Percentiles rank a stretch among this genome's conserved stretches.
phyloP scores from a whole-genome alignment of 1,284 basidiomycete genomes.

The Irpex sp. region DNA sequence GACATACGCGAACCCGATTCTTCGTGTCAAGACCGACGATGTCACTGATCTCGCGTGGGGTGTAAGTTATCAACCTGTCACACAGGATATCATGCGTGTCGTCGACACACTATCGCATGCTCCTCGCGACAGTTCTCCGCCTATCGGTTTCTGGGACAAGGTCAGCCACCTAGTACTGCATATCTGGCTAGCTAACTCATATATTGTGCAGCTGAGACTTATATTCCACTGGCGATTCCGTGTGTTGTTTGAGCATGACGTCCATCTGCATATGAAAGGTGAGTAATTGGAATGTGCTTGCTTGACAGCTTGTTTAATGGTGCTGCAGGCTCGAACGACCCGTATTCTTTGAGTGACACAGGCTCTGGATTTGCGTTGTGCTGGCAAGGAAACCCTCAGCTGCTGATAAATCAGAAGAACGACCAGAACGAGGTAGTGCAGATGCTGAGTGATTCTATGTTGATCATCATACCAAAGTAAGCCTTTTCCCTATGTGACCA shows the following conservation, averaged over 20 bases:
- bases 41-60: constrained; percentile 87
- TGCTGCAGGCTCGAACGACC: constrained; percentile 75
- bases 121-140: constrained; percentile 82
- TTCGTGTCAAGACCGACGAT: constrained; percentile 61
- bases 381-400: constrained; percentile 75
- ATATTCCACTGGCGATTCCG: constrained; percentile 82
- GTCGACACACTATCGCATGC: constrained; percentile 80
- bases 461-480: constrained; percentile 81
- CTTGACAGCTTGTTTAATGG: constrained; percentile 11
- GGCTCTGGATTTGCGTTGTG: constrained; percentile 90
- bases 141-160: constrained; percentile 94
- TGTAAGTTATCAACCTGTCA: constrained; percentile 81
- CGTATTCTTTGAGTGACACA: constrained; percentile 66
- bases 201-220: constrained; percentile 60
- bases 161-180: constrained; percentile 26
- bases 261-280: constrained; percentile 87
- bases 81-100: constrained; percentile 83
- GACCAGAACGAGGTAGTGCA: constrained; percentile 79
- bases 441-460: constrained; percentile 75
- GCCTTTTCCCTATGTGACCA: constrained; percentile 14
- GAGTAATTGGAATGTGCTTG: constrained; percentile 10
- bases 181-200: not conserved
- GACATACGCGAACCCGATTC: constrained; percentile 76
- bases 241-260: constrained; percentile 68
- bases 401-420: constrained; percentile 74